These are phyloP conservation scores for Pestalotiopsis sp. DNA, from an alignment of 2,329 filamentous ascomycete species.

Conservation along the genomic window DNA sequence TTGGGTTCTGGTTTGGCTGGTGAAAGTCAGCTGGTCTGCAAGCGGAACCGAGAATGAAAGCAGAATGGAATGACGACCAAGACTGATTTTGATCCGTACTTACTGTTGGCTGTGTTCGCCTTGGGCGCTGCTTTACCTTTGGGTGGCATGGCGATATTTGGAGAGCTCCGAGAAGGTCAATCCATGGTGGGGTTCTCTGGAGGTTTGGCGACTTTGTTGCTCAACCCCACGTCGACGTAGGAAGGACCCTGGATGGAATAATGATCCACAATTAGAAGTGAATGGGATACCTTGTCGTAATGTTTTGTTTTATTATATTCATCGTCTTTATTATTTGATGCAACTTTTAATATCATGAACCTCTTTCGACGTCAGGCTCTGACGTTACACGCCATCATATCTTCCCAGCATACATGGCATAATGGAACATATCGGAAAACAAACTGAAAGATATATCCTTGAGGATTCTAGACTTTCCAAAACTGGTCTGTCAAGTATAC, in stretches of 20 bases:
- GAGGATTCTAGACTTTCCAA: not conserved
- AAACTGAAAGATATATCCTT: not conserved
- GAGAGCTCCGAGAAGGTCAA: conserved; percentile 7
- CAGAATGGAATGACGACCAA: too few relatives aligned
- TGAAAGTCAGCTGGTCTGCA: conserved; percentile 11
- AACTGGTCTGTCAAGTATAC: not conserved
- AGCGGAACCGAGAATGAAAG: not conserved
- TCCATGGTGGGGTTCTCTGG: conserved; percentile 10
- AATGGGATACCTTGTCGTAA: not conserved
- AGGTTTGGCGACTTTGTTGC: conserved; percentile 6
- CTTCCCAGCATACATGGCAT: too few relatives aligned
- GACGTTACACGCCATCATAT: too few relatives aligned
- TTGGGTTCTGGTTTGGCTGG: conserved; percentile 31
- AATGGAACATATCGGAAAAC: not conserved
- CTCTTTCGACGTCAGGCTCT: too few relatives aligned
- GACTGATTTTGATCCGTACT: conserved; percentile 17
- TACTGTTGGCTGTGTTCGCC: conserved; percentile 31
- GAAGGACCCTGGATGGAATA: not conserved
- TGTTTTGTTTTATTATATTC: not conserved
- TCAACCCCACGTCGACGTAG: conserved; percentile 7
- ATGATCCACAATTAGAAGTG: not conserved
- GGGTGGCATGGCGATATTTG: conserved; percentile 27
- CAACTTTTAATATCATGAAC: too few relatives aligned
- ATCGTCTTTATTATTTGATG: too few relatives aligned
- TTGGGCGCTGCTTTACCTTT: conserved; percentile 28